Evolutionary conservation across 2,329 filamentous ascomycete genomes (phyloP), one percentile per base, ranked within the genome.

Genomic region (Colletotrichum eleusines): DNA sequence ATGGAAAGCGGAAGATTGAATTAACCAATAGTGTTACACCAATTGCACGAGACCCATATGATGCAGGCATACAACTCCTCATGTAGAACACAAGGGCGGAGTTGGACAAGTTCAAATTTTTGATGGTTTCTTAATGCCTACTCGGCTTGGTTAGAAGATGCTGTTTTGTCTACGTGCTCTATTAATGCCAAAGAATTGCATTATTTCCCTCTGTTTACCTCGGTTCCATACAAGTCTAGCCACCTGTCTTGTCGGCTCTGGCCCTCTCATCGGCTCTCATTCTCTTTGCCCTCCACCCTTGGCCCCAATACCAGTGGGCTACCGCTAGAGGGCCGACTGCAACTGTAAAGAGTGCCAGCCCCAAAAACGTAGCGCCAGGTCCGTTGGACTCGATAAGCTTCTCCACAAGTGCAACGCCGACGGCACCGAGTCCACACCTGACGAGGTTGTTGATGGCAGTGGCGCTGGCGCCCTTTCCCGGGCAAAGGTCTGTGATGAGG

Each of bases 371-470:
- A 12, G 26, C 64, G 3, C 50, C 58, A 0, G 64, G 68, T 12
- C 68, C 68, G 9, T 31, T 54, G 6, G 26, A 18, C 11, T 46
- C 44, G 9, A 71, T 35, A 5, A 68, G 59, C 8, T 7, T 53
- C 28, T 68, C 68, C 8, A 59, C 33, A 9, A 63, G 28, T 7
- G 58, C 68, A 7, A 68, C 58, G 18, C 64, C 68, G 8, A 71
- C 46, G 1, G 68, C 68, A 5, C 58, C 64, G 6, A 71, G 38
- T 1, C 50, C 68, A 31, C 68, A 71, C 26, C 64, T 33, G 14
- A 71, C 71, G 1, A 81, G 65, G 69, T 81, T 81, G 61, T 81
- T 81, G 35, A 78, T 74, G 1, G 80, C 79, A 0, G 79, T 81
- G 26, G 73, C 75, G 26, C 78, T 76, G 2, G 80, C 78, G 2